Conservation (phyloP, 495 filamentous ascomycete genomes). For the Glutinoglossum americanum region DNA sequence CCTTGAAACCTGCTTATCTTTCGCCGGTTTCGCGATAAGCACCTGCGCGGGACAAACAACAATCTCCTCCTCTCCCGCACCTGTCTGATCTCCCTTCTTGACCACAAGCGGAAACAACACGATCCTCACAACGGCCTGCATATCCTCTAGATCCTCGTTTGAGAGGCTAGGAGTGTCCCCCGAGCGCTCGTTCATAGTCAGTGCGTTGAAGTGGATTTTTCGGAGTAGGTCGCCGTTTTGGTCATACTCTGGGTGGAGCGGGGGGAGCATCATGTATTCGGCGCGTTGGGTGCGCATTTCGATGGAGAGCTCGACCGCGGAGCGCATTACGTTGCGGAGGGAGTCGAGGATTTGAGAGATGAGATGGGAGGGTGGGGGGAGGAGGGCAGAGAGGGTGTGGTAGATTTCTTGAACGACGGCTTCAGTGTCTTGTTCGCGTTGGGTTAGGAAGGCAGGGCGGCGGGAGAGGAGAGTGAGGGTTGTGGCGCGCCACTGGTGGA, state of each 20-base stretch:
- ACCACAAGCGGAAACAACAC: slow-evolving; percentile 89
- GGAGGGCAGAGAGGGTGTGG: slow-evolving; percentile 49
- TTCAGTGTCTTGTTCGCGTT: slow-evolving; percentile 69
- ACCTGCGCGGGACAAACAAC: slow-evolving; percentile 90
- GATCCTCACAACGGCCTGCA: slow-evolving; percentile 59
- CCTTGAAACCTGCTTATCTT: not conserved
- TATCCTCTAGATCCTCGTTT: slow-evolving; percentile 56
- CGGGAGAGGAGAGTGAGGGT: slow-evolving; percentile 74
- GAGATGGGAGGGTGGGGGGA: slow-evolving; percentile 60
- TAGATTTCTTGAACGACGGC: slow-evolving; percentile 75
- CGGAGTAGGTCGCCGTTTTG: slow-evolving; percentile 68
- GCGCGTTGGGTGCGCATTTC: slow-evolving; percentile 94
- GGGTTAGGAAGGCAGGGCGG: slow-evolving; percentile 46
- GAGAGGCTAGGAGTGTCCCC: slow-evolving; percentile 24
- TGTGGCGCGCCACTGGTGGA: slow-evolving; percentile 88
- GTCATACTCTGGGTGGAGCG: slow-evolving; percentile 88
- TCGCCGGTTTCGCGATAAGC: slow-evolving; percentile 28
- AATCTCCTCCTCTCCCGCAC: slow-evolving; percentile 71
- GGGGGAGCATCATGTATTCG: slow-evolving; percentile 93
- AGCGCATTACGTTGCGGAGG: slow-evolving; percentile 58
- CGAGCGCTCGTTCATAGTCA: slow-evolving; percentile 80
- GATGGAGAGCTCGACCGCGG: slow-evolving; percentile 69
- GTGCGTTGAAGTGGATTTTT: slow-evolving; percentile 68
- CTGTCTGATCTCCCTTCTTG: slow-evolving; percentile 75
- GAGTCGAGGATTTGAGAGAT: slow-evolving; percentile 54